phyloP scores from a whole-genome alignment of 2,329 filamentous ascomycete genomes.

The Sporothrix pseudoabietina region DNA sequence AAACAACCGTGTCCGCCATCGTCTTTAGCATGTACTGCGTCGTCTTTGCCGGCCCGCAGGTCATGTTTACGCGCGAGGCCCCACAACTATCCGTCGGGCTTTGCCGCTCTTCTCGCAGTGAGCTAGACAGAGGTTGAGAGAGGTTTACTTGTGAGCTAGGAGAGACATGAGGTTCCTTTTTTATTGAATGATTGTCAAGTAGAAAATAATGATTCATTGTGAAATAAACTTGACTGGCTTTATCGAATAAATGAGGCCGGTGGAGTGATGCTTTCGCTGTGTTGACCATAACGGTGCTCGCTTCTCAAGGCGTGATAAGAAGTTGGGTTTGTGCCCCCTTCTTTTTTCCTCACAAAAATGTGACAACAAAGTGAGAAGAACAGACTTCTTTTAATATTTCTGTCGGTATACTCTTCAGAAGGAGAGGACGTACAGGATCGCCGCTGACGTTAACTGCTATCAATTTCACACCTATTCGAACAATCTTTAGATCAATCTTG shows the following conservation, averaged over 20 bases:
- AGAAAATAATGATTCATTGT: background rate
- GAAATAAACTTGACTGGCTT: background rate
- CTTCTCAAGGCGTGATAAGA: too few relatives aligned
- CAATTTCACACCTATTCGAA: too few relatives aligned
- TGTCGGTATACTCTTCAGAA: too few relatives aligned
- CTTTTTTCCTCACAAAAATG: too few relatives aligned
- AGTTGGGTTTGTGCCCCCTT: too few relatives aligned
- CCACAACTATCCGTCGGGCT: background rate
- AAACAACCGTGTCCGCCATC: conserved; percentile 2
- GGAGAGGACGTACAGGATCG: too few relatives aligned
- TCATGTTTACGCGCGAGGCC: conserved; percentile 7
- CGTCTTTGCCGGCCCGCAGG: background rate
- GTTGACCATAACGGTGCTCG: too few relatives aligned
- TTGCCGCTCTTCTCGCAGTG: background rate
- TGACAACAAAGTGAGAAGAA: too few relatives aligned
- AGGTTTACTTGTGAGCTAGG: background rate
- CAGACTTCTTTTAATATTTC: too few relatives aligned
- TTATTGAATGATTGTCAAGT: background rate
- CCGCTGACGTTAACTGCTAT: too few relatives aligned
- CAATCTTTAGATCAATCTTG: too few relatives aligned
- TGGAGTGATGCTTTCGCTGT: too few relatives aligned
- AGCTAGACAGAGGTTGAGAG: background rate
- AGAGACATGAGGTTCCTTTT: background rate
- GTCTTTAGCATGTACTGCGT: conserved; percentile 10
- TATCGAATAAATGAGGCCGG: background rate